Base-by-base conservation (phyloP, 164 flowering plant species). In the Pachysandra terminalis region DNA sequence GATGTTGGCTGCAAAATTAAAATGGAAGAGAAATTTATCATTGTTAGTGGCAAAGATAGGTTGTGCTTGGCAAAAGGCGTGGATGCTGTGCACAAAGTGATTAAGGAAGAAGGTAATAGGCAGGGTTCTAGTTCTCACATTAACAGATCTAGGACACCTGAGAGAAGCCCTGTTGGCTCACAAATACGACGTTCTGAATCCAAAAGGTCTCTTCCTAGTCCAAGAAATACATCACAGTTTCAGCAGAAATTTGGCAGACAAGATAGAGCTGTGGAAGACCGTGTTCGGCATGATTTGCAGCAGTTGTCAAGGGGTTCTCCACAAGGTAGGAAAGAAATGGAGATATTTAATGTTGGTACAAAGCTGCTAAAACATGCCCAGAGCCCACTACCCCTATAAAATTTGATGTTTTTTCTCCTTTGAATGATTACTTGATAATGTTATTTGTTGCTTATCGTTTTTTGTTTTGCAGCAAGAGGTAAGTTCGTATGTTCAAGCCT, bases 1-100 rank as follows among this genome's bases (percentile, higher is more conserved):
- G 99, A 96, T 61, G 73, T 81, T 71, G 96, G 98, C n/a, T 96
- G 99, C 83, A 91, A 87, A 79, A 78, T 96, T 54, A 93, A 85
- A 82, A 82, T 93, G 80, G 97, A 93, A 55, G 98, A 93, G 76
- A 93, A 91, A 66, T 96, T 96, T 70, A 80, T 96, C 19, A 88
- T 96, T 75, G 97, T 96, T 17, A 93, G 98, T 82, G 97, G 95
- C 51, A 96, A 88, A 81, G 97, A 93, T 76, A 82, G 95, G 73
- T 66, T 87, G 69, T 73, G 85, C 60, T 73, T 96, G 81, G 77
- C 81, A 57, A 96, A 96, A 81, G 99, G 99, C 37, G 90, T 96
- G 65, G 98, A 96, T 86, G 98, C 96, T 65, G 99, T 96, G 67
- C 97, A 87, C 71, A 86, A 83, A 78, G 81, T 85, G 62, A 86